Base-by-base conservation (phyloP, 805 yeast genomes). In the Candida dajiaensis region DNA sequence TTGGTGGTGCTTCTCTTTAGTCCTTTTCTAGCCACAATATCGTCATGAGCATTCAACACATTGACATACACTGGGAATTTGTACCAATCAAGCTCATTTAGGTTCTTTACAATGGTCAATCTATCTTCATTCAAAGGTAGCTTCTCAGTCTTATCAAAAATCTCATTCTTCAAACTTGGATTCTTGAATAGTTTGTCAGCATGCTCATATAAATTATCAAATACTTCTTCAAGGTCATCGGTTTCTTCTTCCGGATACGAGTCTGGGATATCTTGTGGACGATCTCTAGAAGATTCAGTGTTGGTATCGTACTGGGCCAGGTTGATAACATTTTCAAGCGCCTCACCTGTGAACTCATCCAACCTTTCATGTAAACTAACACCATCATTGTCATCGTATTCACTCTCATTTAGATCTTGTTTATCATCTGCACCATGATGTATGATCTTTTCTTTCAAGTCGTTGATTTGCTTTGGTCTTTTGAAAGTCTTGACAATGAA, bases 31-130 rank as follows among this genome's bases (percentile, higher is more conserved):
- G 92, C 88, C 16, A 89, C 85, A 44, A 92, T 86, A 4, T 85
- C 86, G 49, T 85, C 96, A 59, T 90, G 98, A 0, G 97, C 81
- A 62, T 89, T 89, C 58, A 84, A 70, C 16, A 83, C 74, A 51
- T 80, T 82, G 41, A 90, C 71, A 53, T 78, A 80, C 2, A 84
- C 82, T 0, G 94, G 85, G 38, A 86, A 74, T 59, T 90, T 88
- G 42, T 78, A 69, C 96, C 97, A 90, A 3, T 74, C 71, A 21
- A 92, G 61, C 19, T 63, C 55, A 62, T 87, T 85, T 59, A 90
- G 68, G 51, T 77, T 76, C 2, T 70, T 60, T 29, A 78, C 61
- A 35, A 83, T 81, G 15, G 54, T 54, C 37, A 46, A 48, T 50
- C 79, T 61, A 12, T 68, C 66, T 1, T 61, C 47, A 47, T 66